Evolutionary conservation across 805 yeast species (phyloP).

Genomic region (Isabelozyma gotoi): DNA sequence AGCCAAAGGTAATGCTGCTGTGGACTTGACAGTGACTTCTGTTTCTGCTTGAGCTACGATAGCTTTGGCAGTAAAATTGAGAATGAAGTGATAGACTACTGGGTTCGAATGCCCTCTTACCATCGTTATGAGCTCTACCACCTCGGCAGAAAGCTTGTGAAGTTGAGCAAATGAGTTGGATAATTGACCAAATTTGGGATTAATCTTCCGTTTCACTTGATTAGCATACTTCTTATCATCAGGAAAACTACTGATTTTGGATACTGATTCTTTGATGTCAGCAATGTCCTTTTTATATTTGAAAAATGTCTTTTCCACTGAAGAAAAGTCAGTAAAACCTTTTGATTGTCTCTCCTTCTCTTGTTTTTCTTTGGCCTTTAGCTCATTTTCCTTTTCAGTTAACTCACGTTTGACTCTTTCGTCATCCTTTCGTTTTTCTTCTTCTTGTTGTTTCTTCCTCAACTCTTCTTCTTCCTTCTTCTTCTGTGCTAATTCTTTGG

Average conservation of each 20-base stretch:
- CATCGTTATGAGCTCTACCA: constrained; percentile 48
- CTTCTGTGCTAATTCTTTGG: constrained; percentile 1
- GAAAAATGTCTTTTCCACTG: constrained; percentile 44
- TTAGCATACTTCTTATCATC: constrained; percentile 54
- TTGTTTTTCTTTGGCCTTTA: constrained; percentile 14
- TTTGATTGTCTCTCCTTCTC: constrained; percentile 17
- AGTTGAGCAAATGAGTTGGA: constrained; percentile 71
- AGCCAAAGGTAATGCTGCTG: constrained; percentile 78
- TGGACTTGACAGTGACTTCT: constrained; percentile 78
- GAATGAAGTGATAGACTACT: constrained; percentile 66
- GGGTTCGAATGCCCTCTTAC: constrained; percentile 41
- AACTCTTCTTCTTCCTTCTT: constrained; percentile 21
- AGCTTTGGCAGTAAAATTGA: constrained; percentile 83
- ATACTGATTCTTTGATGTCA: constrained; percentile 60
- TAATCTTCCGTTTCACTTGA: constrained; percentile 70
- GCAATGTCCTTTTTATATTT: constrained; percentile 51
- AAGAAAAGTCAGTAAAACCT: constrained; percentile 31
- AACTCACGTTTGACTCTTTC: constrained; percentile 13
- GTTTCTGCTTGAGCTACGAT: constrained; percentile 89
- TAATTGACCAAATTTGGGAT: constrained; percentile 89
- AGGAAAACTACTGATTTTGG: constrained; percentile 51
- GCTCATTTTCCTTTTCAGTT: neutral
- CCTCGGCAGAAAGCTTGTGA: constrained; percentile 46
- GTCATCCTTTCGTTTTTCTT: constrained; percentile 16
- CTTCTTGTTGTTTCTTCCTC: constrained; percentile 8